These are phyloP conservation scores for Dipteronia sinensis DNA, from an alignment of 345 rosid species.

Conservation along the genomic window DNA sequence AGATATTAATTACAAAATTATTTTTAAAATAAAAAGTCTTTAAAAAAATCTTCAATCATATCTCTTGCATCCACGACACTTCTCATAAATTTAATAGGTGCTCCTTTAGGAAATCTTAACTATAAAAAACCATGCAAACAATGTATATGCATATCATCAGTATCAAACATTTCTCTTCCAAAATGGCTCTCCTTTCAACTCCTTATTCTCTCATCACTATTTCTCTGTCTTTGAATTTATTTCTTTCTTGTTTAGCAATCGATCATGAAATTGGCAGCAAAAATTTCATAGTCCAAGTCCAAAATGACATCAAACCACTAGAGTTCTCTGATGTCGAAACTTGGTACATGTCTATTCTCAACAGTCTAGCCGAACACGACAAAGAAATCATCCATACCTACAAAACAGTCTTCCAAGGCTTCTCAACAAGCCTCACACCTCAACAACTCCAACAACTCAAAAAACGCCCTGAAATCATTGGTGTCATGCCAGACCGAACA, in stretches of 20 bases:
- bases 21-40: no score
- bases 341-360: no score
- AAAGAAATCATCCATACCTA: conserved; percentile 21
- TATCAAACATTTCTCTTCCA: neutral
- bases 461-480: conserved; percentile 14
- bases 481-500: conserved; percentile 16
- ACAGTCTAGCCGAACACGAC: neutral
- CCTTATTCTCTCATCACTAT: neutral
- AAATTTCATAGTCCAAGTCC: conserved; percentile 15
- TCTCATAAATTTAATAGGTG: no score
- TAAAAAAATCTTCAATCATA: no score
- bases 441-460: conserved; percentile 14
- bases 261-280: neutral
- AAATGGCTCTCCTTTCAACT: neutral
- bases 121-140: neutral
- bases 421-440: conserved; percentile 18
- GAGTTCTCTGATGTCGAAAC: no score
- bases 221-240: neutral
- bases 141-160: no score
- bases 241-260: neutral
- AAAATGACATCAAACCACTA: no score
- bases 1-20: no score
- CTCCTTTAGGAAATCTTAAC: no score
- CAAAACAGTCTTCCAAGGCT: conserved; percentile 31
- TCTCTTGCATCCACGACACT: no score